Evolutionary conservation across 768 basidiomycete species (phyloP).

Genomic region (Cyclocybe aegerita): DNA sequence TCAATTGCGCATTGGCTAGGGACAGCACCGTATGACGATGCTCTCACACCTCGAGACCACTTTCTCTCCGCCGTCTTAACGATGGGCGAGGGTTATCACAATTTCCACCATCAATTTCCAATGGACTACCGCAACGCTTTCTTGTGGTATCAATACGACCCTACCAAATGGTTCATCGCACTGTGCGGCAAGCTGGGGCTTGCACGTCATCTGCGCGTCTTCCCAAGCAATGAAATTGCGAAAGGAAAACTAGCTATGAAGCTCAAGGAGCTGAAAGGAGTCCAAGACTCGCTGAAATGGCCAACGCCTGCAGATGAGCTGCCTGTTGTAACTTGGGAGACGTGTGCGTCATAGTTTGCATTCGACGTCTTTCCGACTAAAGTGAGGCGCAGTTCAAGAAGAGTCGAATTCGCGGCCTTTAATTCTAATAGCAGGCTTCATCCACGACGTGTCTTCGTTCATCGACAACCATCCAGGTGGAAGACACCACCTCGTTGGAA

Average conservation of each 20-base stretch:
- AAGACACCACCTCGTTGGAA: slow-evolving; percentile 49
- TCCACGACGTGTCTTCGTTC: slow-evolving; percentile 80
- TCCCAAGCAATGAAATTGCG: slow-evolving; percentile 85
- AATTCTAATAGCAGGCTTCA: slow-evolving; percentile 80
- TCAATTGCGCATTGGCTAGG: slow-evolving; percentile 87
- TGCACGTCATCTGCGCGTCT: slow-evolving; percentile 79
- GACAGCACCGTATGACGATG: slow-evolving; percentile 80
- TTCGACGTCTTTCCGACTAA: slow-evolving; percentile 1
- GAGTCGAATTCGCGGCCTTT: slow-evolving; percentile 66
- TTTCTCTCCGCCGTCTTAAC: slow-evolving; percentile 81
- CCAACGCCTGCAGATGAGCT: slow-evolving; percentile 56
- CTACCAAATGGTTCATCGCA: slow-evolving; percentile 95
- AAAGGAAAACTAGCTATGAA: slow-evolving; percentile 85
- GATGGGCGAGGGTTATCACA: slow-evolving; percentile 88
- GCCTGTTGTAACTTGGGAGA: slow-evolving; percentile 81
- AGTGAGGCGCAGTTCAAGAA: slow-evolving; percentile 49
- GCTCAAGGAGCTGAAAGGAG: slow-evolving; percentile 65
- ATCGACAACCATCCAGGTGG: slow-evolving; percentile 83
- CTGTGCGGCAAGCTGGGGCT: slow-evolving; percentile 59
- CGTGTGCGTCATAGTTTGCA: slow-evolving; percentile 46
- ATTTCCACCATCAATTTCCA: slow-evolving; percentile 90
- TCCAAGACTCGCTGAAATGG: slow-evolving; percentile 67
- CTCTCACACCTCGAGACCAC: slow-evolving; percentile 73
- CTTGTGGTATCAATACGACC: slow-evolving; percentile 85
- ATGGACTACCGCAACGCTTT: slow-evolving; percentile 84